Evolutionary conservation across 176 grass and related monocot species (phyloP), one percentile per base, ranked within the genome.

Genomic region (Triticum timopheevii): DNA sequence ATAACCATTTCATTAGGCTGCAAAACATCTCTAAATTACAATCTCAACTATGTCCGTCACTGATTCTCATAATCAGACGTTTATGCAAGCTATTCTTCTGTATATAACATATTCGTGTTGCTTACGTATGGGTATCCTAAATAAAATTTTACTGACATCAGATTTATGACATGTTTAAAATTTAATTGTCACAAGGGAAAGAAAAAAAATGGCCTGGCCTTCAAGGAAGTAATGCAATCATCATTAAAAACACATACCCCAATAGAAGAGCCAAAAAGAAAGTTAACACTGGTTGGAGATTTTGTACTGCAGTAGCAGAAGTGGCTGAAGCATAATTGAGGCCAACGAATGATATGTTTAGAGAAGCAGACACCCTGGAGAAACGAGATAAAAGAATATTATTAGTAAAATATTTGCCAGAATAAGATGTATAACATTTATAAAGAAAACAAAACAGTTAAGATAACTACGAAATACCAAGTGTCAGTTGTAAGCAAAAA

Each of bases 191-290:
- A 20, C n/a, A 56, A 23, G 25, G 82, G 40, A 65, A 20, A 80
- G 20, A 61, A 54, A 61, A 61, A 30, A 70, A 19, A 23, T 47
- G n/a, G 66, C 44, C 13, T 81, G n/a, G 2, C 20, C 17, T 88
- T 45, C 20, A 36, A 47, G 23, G 49, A 78, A 78, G 20, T 40
- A 3, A 65, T 67, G n/a, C 62, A 84, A 64, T 24, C 72, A 39
- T 39, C 22, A 80, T 39, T 10, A 12, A 22, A 49, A 79, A 54
- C 61, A 17, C 45, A 47, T 81, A 87, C 81, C 91, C 24, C 15
- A 89, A 65, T 2, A 92, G 13, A 69, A 89, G 56, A 30, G 88
- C 91, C 24, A 87, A 54, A 80, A 85, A 65, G 81, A 93, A 93
- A 35, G 91, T 81, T 65, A 85, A 52, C 58, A 93, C 88, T 42